Evolutionary conservation across 192 early-diverging fungal genomes (phyloP), one percentile per base, ranked within the genome.

Genomic region (Funneliformis geosporum): DNA sequence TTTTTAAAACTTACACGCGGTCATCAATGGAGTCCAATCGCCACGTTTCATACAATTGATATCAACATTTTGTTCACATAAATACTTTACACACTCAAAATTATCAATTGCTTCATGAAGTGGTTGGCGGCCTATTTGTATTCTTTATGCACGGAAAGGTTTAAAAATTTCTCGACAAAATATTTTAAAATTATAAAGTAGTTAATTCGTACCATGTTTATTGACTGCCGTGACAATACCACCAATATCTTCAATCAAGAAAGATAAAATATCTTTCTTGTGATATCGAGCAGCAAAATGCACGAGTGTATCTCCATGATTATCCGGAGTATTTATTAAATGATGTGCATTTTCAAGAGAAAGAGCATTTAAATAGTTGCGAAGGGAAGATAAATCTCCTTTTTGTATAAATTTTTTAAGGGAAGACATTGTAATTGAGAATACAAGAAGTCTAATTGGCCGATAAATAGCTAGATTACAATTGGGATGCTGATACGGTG

Each of bases 21-120:
- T 83, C 83, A 86, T 86, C 9, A 86, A 12, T 8, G 86, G 80
- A 14, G 86, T 86, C 86, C 86, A 86, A 38, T 82, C 86, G 8
- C 84, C 86, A 60, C 82, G 50, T 77, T 86, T 86, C 65, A 85
- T 83, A 39, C 84, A 84, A 79, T 86, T 76, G 14, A 83, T 73
- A 73, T 86, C 80, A n/a, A 85, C 80, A 44, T 82, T 33, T 55
- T 76, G 61, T 12, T 74, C 39, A 21, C 83, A 67, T 28, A 86
- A 65, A 78, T 68, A 83, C 7, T 68, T 25, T 4, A 82, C 67
- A 67, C 83, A 82, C 2, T 76, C 78, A 39, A 59, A 65, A 68
- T 47, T 43, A 60, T 83, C 81, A 71, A 86, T 82, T 33, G 82
- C 82, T 74, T 86, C 86, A 38, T 86, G 84, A 14, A 86, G 60